phyloP scores from a whole-genome alignment of 768 basidiomycete species.

The Chalciporus sphaerocephalus region DNA sequence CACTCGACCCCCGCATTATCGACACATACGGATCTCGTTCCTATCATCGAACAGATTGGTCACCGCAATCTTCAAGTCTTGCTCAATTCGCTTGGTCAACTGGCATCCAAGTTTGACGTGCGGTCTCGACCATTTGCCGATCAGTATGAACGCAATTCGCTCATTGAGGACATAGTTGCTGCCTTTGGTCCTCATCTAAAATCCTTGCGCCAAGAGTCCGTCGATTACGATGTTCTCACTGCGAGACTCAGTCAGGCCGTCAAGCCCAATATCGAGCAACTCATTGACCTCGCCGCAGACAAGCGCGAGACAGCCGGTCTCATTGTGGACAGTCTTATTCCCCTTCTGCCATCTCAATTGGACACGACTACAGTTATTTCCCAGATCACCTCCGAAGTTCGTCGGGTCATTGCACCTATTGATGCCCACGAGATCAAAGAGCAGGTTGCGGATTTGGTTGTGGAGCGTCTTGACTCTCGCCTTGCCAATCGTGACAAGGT shows the following conservation, averaged over 20 bases:
- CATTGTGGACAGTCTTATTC: slow-evolving; percentile 69
- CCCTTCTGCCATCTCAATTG: slow-evolving; percentile 50
- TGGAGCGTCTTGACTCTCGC: slow-evolving; percentile 78
- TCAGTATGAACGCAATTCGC: slow-evolving; percentile 50
- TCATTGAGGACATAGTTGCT: slow-evolving; percentile 57
- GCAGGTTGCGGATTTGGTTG: slow-evolving; percentile 83
- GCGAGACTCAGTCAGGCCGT: slow-evolving; percentile 75
- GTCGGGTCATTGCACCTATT: slow-evolving; percentile 66
- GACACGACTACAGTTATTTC: slow-evolving; percentile 55
- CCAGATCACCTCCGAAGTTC: slow-evolving; percentile 65
- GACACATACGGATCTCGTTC: slow-evolving; percentile 33
- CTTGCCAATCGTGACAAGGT: slow-evolving; percentile 72
- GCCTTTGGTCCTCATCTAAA: slow-evolving; percentile 59
- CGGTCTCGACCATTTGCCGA: slow-evolving; percentile 31
- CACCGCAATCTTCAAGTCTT: slow-evolving; percentile 56
- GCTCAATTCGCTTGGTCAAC: slow-evolving; percentile 52
- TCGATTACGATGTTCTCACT: slow-evolving; percentile 79
- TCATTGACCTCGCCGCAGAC: slow-evolving; percentile 85
- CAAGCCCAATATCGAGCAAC: slow-evolving; percentile 83
- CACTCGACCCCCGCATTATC: slow-evolving; percentile 8
- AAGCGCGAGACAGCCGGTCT: slow-evolving; percentile 83
- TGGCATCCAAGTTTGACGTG: slow-evolving; percentile 31
- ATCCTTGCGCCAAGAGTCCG: slow-evolving; percentile 56
- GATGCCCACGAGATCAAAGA: slow-evolving; percentile 87
- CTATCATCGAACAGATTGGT: slow-evolving; percentile 55